Percentiles rank a stretch among this genome's conserved stretches.
phyloP scores from a whole-genome alignment of 176 grass and related monocot genomes.

The Melocanna baccifera region DNA sequence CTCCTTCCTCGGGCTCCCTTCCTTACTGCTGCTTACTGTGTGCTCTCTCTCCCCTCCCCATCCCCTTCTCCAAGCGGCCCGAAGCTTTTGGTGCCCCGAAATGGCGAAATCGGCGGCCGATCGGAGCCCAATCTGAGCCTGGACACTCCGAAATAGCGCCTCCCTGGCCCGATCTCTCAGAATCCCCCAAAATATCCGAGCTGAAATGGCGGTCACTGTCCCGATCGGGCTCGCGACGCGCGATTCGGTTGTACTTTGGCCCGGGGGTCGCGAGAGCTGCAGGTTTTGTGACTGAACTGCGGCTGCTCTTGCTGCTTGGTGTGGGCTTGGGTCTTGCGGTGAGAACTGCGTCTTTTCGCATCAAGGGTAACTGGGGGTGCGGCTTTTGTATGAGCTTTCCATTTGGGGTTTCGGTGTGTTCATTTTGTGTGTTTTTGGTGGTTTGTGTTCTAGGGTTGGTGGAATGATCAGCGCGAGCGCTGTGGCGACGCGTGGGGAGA shows the following conservation, averaged over 20 bases:
- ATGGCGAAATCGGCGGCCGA: constrained; percentile 74
- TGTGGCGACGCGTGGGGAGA: constrained; percentile 52
- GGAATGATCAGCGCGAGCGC: constrained; percentile 54
- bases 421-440: constrained; percentile 19
- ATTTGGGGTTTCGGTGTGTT: constrained; percentile 14
- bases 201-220: constrained; percentile 27
- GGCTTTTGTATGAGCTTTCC: constrained; percentile 11
- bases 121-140: constrained; percentile 34
- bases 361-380: constrained; percentile 18
- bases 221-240: constrained; percentile 35
- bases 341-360: constrained; percentile 35
- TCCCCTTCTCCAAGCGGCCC: constrained; percentile 18
- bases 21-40: constrained; percentile 41
- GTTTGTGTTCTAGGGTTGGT: constrained; percentile 25
- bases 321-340: constrained; percentile 14
- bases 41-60: constrained; percentile 6
- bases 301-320: neutral
- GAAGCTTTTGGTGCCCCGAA: constrained; percentile 29
- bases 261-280: neutral
- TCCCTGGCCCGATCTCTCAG: constrained; percentile 51
- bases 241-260: constrained; percentile 29
- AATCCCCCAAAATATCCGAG: constrained; percentile 23
- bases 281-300: neutral
- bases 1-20: constrained; percentile 47
- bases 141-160: constrained; percentile 9